Evolutionary conservation across 148 eudicot species (phyloP), one percentile per base, ranked within the genome.

Genomic region (Amaranthus cruentus): DNA sequence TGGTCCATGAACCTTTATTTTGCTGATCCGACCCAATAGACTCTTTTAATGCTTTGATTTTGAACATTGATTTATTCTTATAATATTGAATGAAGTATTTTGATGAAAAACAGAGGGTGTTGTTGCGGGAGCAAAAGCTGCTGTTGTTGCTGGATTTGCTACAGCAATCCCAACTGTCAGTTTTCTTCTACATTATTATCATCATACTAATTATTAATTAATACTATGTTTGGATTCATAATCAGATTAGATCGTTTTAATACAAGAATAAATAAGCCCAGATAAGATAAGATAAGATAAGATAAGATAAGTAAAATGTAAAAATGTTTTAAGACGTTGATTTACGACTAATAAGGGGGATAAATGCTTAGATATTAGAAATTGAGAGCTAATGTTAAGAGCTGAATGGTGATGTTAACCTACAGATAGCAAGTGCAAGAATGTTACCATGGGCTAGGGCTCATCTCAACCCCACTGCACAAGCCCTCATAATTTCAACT

Each of bases 391-490:
- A 28, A 28, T 28, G 1, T 28, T 28, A 28, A 28, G 38, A 28
- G 2, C 28, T 57, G 15, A 28, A 47, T 66, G 50, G 63, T 63
- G 44, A 55, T 14, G 5, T 50, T 49, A 49, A 73, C 0, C 28
- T 83, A 83, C 87, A 89, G 97, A 12, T 91, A 68, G 90, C 97
- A 61, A 94, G 90, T 84, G 97, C 82, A 71, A 89, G 91, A 82
- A 87, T 87, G 93, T 69, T 91, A 64, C 87, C 98, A 60, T 94
- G 98, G 98, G 98, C 93, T 55, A 91, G 87, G 78, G 90, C 96
- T 61, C 75, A 87, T 73, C 98, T 94, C 66, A 94, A 91, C 55
- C 96, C 79, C 62, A 83, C 97, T 70, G 97, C 98, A 69, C 97
- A 94, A 71, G 97, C 96, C 83, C 97, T 91, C 80, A 89, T 94